phyloP scores from a whole-genome alignment of 2,329 filamentous ascomycete species.

The Colletotrichum tabaci region DNA sequence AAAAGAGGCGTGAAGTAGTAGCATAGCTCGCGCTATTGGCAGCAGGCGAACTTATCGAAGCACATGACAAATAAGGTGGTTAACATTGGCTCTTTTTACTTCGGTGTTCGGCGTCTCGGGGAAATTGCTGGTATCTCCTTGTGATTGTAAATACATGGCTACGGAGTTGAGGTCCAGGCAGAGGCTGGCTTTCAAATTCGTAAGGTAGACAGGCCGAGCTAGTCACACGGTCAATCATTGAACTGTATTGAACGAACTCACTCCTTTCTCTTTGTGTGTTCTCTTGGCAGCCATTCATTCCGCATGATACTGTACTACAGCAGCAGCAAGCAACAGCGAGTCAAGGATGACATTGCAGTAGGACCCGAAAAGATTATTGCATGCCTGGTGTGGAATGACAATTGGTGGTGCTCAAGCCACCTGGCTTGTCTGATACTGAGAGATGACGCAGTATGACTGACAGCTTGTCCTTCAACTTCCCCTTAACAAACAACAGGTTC shows the following conservation, averaged over 20 bases:
- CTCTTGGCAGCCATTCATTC: not conserved
- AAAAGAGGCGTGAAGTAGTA: conserved; percentile 24
- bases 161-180: conserved; percentile 14
- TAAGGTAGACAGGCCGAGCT: not conserved
- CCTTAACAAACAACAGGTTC: not conserved
- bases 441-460: not conserved
- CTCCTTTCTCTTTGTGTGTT: not conserved
- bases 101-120: conserved; percentile 18
- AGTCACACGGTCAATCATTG: not conserved
- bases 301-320: not conserved
- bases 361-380: not conserved
- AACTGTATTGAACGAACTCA: not conserved
- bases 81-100: not conserved
- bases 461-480: not conserved
- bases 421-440: not conserved
- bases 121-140: not conserved
- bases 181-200: not conserved
- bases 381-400: not conserved
- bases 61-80: not conserved
- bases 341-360: too few species aligned
- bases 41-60: not conserved
- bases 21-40: not conserved
- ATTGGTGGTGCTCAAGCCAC: not conserved
- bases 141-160: conserved; percentile 14
- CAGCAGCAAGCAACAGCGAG: too few species aligned